Evolutionary conservation across 2,329 filamentous ascomycete genomes (phyloP).

Genomic region (Colletotrichum kahawae): DNA sequence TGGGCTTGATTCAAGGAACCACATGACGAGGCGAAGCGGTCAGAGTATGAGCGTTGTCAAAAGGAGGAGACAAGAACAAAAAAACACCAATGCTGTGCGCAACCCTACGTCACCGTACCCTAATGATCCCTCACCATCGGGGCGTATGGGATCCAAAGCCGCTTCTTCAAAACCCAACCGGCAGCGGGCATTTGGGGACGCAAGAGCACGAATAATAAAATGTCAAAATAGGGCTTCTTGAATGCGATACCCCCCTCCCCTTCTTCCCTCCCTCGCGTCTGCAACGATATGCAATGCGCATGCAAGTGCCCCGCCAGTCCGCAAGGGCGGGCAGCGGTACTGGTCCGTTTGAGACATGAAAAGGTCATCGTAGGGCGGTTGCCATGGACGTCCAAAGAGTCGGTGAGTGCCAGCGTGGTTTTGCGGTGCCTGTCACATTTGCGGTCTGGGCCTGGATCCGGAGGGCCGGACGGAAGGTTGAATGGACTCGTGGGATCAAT

Average conservation of each 20-base stretch:
- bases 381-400: slow-evolving; percentile 19
- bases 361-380: slow-evolving; percentile 10
- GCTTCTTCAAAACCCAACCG: slow-evolving; percentile 3
- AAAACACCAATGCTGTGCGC: slow-evolving; percentile 5
- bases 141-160: neutral
- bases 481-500: neutral
- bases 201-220: neutral
- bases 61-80: neutral
- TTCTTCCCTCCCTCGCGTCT: slow-evolving; percentile 10
- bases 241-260: neutral
- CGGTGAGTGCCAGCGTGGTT: slow-evolving; percentile 12
- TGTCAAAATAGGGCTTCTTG: slow-evolving; percentile 10
- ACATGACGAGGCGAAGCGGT: neutral
- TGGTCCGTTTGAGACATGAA: neutral
- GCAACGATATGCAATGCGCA: slow-evolving; percentile 21
- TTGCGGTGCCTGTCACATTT: slow-evolving; percentile 19
- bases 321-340: neutral
- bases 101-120: slow-evolving; percentile 19
- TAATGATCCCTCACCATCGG: slow-evolving; percentile 3
- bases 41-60: neutral
- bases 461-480: neutral
- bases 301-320: slow-evolving; percentile 20
- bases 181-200: neutral
- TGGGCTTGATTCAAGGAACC: neutral
- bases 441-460: slow-evolving; percentile 15